These are phyloP conservation scores for Gyromitra esculenta DNA, from an alignment of 2,329 filamentous ascomycete species.

Conservation along the genomic window DNA sequence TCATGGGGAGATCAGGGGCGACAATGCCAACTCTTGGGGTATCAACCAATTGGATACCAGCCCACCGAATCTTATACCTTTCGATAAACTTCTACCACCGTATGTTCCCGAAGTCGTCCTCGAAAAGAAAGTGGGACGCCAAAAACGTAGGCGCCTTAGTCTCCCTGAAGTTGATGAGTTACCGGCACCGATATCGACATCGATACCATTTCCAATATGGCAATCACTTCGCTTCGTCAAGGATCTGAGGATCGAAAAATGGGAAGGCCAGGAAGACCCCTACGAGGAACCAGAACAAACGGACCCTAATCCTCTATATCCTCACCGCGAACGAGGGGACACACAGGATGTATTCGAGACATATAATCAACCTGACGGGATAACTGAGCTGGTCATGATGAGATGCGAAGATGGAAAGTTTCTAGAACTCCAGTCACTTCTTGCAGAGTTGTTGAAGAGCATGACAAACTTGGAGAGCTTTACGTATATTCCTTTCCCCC, in stretches of 20 bases:
- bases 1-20: neutral
- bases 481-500: conserved; percentile 17
- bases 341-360: conserved; percentile 19
- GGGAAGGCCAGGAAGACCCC: conserved; percentile 12
- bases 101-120: neutral
- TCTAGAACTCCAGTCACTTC: conserved; percentile 4
- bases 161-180: neutral
- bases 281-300: neutral
- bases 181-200: neutral
- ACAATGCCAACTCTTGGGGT: neutral
- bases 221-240: conserved; percentile 26
- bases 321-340: neutral
- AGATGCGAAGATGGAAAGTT: conserved; percentile 4
- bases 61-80: conserved; percentile 24
- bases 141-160: conserved; percentile 9
- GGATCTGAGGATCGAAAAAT: conserved; percentile 37
- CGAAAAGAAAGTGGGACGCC: too few species aligned
- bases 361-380: conserved; percentile 8
- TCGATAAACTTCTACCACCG: conserved; percentile 20
- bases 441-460: conserved; percentile 9
- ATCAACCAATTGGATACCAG: too few species aligned
- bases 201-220: conserved; percentile 11
- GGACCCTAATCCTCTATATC: neutral
- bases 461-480: conserved; percentile 27
- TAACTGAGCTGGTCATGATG: conserved; percentile 22